Percentiles rank a stretch among this genome's conserved stretches.
These are phyloP conservation scores for Cerioporus squamosus DNA, from an alignment of 1,284 basidiomycete species.

Conservation along the genomic window DNA sequence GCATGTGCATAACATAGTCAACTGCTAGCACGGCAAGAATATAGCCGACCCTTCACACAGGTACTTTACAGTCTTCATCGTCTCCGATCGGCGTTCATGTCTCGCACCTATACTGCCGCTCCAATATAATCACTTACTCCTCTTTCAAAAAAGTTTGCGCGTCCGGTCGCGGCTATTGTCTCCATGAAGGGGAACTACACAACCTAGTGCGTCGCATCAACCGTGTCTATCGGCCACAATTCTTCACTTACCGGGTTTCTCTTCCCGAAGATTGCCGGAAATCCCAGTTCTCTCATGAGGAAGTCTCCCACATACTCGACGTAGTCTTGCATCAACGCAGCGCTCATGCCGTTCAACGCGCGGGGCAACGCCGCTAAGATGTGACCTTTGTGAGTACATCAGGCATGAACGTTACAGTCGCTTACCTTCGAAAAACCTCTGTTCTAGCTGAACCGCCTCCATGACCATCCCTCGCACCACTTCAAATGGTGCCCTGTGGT, in stretches of 20 bases:
- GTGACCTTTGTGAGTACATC: too few relatives aligned
- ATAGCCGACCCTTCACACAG: too few relatives aligned
- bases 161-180: conserved; percentile 60
- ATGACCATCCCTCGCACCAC: neutral
- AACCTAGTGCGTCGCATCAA: too few relatives aligned
- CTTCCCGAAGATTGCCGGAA: conserved; percentile 47
- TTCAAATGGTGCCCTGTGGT: neutral
- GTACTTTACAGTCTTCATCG: too few relatives aligned
- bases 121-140: neutral
- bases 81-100: too few relatives aligned
- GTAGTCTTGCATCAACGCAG: conserved; percentile 61
- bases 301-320: conserved; percentile 73
- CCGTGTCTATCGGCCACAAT: neutral
- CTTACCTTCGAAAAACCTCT: neutral
- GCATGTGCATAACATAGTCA: too few relatives aligned
- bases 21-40: too few relatives aligned
- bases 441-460: neutral
- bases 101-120: neutral
- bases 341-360: conserved; percentile 49
- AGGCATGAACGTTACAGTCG: too few relatives aligned
- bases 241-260: conserved; percentile 39
- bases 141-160: conserved; percentile 45
- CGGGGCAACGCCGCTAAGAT: conserved; percentile 20
- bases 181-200: conserved; percentile 62
- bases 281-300: conserved; percentile 62